Percentiles rank a stretch among this genome's conserved stretches.
Evolutionary conservation across 2,329 filamentous ascomycete genomes (phyloP).

Genomic region (Passalora sequoiae): DNA sequence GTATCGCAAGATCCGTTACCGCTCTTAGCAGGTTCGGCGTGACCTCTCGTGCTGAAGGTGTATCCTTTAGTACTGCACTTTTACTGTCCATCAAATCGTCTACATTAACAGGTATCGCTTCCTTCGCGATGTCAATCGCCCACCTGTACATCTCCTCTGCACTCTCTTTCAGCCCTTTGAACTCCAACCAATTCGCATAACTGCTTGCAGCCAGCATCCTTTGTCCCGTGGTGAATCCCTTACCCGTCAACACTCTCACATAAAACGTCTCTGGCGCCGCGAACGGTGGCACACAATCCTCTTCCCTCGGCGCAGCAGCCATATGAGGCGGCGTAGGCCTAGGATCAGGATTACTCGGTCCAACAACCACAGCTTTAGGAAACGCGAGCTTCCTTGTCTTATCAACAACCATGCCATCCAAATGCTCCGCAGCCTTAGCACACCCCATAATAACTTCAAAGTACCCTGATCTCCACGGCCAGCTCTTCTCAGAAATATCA

Average conservation of each 20-base stretch:
- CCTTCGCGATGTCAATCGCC: conserved; percentile 68
- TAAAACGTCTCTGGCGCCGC: conserved; percentile 72
- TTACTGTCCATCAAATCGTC: conserved; percentile 53
- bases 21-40: conserved; percentile 66
- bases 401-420: conserved; percentile 75
- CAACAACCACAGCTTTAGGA: conserved; percentile 67
- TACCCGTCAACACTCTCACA: conserved; percentile 71
- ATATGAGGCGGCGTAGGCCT: conserved; percentile 64
- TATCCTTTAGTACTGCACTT: conserved; percentile 51
- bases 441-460: conserved; percentile 74
- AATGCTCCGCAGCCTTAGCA: conserved; percentile 70
- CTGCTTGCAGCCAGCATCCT: conserved; percentile 74
- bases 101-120: conserved; percentile 40
- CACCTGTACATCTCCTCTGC: conserved; percentile 69
- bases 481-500: conserved; percentile 69
- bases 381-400: conserved; percentile 61
- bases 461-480: conserved; percentile 82
- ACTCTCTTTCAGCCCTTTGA: conserved; percentile 60
- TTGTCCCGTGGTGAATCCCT: conserved; percentile 73
- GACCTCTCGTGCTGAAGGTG: conserved; percentile 52
- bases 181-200: conserved; percentile 81
- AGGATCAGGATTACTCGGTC: conserved; percentile 77
- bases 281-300: conserved; percentile 67
- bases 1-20: conserved; percentile 71
- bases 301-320: conserved; percentile 61